These are phyloP conservation scores for Rhodamnia argentea DNA, from an alignment of 345 rosid genomes.

Conservation along the genomic window DNA sequence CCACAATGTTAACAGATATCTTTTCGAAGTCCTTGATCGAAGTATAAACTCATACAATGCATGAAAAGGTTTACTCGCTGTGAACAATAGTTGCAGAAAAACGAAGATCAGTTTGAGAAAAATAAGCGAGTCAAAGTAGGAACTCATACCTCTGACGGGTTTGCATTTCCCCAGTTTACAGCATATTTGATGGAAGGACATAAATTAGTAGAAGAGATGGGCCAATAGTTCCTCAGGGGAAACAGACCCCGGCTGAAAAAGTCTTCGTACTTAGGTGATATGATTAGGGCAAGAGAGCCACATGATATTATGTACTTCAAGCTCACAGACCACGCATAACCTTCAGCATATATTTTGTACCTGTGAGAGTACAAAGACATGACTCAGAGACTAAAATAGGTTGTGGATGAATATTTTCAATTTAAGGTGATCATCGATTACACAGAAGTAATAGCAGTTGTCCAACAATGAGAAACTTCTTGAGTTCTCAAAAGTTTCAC, in stretches of 20 bases:
- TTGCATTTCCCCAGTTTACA: conserved; percentile 79
- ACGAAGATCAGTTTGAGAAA: background rate
- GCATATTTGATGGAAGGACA: conserved; percentile 65
- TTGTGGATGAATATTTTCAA: background rate
- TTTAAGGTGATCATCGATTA: background rate
- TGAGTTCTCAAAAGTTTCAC: background rate
- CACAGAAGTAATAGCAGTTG: background rate
- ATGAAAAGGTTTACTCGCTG: background rate
- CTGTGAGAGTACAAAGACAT: conserved; percentile 16
- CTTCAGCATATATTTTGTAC: conserved; percentile 95
- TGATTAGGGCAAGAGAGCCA: conserved; percentile 66
- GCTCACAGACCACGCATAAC: conserved; percentile 96
- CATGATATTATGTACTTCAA: conserved; percentile 85
- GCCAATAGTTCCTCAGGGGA: conserved; percentile 73
- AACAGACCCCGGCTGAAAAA: conserved; percentile 81
- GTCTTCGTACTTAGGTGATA: conserved; percentile 77
- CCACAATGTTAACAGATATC: background rate
- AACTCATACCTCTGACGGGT: conserved; percentile 46
- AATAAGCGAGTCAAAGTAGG: background rate
- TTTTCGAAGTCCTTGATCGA: background rate
- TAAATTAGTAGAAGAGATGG: conserved; percentile 47
- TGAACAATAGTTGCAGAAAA: background rate
- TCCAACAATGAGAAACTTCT: background rate
- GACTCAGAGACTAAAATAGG: background rate
- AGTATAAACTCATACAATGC: background rate